Evolutionary conservation across 2,329 filamentous ascomycete genomes (phyloP), one percentile per base, ranked within the genome.

Genomic region (Aureobasidium pullulans): DNA sequence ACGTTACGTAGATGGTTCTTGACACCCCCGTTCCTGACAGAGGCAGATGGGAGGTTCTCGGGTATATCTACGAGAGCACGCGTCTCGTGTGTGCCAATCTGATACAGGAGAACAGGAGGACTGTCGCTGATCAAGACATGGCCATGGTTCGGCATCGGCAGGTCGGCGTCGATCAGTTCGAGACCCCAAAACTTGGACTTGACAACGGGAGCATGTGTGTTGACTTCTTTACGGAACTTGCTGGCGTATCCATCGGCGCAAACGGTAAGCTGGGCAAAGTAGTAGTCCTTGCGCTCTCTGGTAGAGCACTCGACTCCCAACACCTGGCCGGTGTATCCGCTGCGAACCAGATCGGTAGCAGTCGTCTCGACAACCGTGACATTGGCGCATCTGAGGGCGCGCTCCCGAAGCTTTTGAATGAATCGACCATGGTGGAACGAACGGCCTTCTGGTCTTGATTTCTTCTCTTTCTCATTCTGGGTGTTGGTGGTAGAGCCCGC

Each of bases 351-450:
- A 54, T 84, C 84, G 44, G 84, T 86, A 19, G 88, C 94, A 65
- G 92, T 93, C 11, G 90, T 94, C 77, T 99, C 94, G 65, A 97
- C 82, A 32, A 97, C 83, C 23, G 88, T 92, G 66, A 99, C 90
- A 71, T 96, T 96, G 63, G 86, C 80, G 69, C 92, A 86, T 16
- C 75, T 79, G 69, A 84, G 76, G 60, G 91, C 94, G 29, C 89
- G 87, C 66, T 81, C 81, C 61, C 94, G 84, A 64, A 99, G 77
- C 70, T 89, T 86, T 74, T 81, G 84, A 67, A 99, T 90, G 75
- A 99, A 96, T 66, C 90, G 84, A 48, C 94, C 94, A 75, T 99
- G 94, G 77, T 99, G 94, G 72, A 99, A 99, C 48, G 83, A 83
- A 63, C 88, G 80, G 40, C 94, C 94, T 69, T 90, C 81, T 1